These are phyloP conservation scores for Chlamydomonas reinhardtii DNA, from an alignment of 163 green algal species.

Conservation along the genomic window DNA sequence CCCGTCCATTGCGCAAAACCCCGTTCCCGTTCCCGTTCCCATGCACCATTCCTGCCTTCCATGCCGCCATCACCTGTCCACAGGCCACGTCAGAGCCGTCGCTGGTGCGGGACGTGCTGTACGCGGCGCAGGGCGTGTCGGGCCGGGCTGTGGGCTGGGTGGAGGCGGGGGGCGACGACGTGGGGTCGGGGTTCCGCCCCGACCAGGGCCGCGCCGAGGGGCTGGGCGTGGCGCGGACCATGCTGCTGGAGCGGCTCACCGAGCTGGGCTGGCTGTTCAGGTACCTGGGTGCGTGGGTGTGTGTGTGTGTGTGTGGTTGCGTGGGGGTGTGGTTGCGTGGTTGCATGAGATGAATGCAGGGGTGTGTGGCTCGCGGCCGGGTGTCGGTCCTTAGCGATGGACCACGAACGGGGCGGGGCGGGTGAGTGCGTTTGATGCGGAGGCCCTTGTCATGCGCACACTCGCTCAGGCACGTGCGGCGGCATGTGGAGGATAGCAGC, in stretches of 20 bases:
- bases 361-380: too few relatives aligned
- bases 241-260: constrained; percentile 71
- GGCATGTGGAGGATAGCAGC: background rate
- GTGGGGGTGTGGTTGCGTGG: background rate
- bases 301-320: background rate
- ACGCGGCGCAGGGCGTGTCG: constrained; percentile 80
- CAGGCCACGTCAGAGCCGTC: constrained; percentile 62
- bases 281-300: constrained; percentile 41
- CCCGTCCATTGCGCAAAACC: background rate
- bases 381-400: too few relatives aligned
- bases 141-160: constrained; percentile 49
- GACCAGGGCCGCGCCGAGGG: background rate
- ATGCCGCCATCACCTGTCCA: too few relatives aligned
- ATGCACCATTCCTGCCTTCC: too few relatives aligned
- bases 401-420: too few relatives aligned
- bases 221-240: constrained; percentile 41
- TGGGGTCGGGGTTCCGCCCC: constrained; percentile 17
- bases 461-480: constrained; percentile 47
- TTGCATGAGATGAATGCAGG: background rate
- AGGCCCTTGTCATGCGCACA: too few relatives aligned
- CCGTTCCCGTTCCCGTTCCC: too few relatives aligned
- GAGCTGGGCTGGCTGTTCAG: constrained; percentile 86
- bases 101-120: constrained; percentile 85
- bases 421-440: too few relatives aligned
- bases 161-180: constrained; percentile 57